phyloP scores from a whole-genome alignment of 2,329 filamentous ascomycete species.

The Fonsecaea pugnacius region DNA sequence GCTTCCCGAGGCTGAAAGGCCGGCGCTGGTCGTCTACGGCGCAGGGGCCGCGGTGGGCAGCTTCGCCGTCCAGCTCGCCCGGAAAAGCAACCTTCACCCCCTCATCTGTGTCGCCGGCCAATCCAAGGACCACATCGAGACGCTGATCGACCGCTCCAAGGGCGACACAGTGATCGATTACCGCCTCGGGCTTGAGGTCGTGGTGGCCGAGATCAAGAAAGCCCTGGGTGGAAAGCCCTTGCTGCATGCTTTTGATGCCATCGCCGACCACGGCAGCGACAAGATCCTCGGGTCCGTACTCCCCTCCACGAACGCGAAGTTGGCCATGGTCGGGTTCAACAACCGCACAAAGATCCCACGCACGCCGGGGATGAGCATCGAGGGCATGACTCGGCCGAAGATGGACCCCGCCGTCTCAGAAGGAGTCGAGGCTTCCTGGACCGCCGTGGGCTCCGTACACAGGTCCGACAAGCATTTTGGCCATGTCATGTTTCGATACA shows the following conservation, averaged over 20 bases:
- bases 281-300: too few relatives aligned
- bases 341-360: too few relatives aligned
- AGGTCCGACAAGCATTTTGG: too few relatives aligned
- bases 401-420: too few relatives aligned
- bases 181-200: slow-evolving; percentile 58
- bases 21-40: slow-evolving; percentile 58
- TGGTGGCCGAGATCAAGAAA: slow-evolving; percentile 52
- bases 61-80: slow-evolving; percentile 63
- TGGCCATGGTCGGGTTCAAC: too few relatives aligned
- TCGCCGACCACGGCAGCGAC: slow-evolving; percentile 41
- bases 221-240: slow-evolving; percentile 50
- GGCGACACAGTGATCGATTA: slow-evolving; percentile 67
- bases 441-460: too few relatives aligned
- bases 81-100: slow-evolving; percentile 62
- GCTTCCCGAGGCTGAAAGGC: not conserved
- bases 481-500: too few relatives aligned
- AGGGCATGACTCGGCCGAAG: too few relatives aligned
- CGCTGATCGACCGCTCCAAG: slow-evolving; percentile 56
- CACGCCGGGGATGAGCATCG: too few relatives aligned
- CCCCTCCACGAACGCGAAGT: too few relatives aligned
- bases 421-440: too few relatives aligned
- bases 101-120: slow-evolving; percentile 64
- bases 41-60: slow-evolving; percentile 62
- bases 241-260: slow-evolving; percentile 61
- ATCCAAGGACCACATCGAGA: slow-evolving; percentile 56